Evolutionary conservation across 2,329 filamentous ascomycete genomes (phyloP).

Genomic region (Cladophialophora immunda): DNA sequence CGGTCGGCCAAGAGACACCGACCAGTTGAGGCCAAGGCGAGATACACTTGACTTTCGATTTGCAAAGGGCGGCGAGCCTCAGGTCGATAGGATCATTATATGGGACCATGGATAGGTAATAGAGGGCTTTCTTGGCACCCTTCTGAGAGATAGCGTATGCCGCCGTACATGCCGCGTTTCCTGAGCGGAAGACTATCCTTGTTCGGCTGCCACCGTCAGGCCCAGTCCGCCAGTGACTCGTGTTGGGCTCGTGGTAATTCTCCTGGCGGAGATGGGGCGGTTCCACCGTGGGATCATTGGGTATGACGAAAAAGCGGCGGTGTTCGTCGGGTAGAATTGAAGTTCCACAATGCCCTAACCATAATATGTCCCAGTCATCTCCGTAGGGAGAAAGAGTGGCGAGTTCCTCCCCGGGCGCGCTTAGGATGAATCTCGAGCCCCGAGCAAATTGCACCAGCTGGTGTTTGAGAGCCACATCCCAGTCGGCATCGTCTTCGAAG

Average conservation of each 20-base stretch:
- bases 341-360: conserved; percentile 59
- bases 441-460: conserved; percentile 56
- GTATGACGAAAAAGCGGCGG: conserved; percentile 43
- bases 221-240: conserved; percentile 29
- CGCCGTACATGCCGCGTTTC: conserved; percentile 35
- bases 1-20: conserved; percentile 32
- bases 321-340: conserved; percentile 43
- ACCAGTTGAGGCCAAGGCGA: conserved; percentile 33
- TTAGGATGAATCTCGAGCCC: conserved; percentile 44
- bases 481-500: conserved; percentile 67
- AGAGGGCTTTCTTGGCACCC: conserved; percentile 36
- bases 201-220: conserved; percentile 30
- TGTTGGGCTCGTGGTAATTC: conserved; percentile 30
- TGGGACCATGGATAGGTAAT: conserved; percentile 36
- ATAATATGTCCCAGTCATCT: conserved; percentile 63
- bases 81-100: conserved; percentile 34
- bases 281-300: conserved; percentile 45
- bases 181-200: conserved; percentile 31
- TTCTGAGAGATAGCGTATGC: conserved; percentile 38
- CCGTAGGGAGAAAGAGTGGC: too few species aligned
- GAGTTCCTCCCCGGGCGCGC: conserved; percentile 43
- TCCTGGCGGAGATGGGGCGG: conserved; percentile 35
- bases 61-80: conserved; percentile 32
- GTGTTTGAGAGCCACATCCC: conserved; percentile 61
- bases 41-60: conserved; percentile 28